Evolutionary conservation across 129 eudicot species (phyloP).

Genomic region (Pittosporum tobira): DNA sequence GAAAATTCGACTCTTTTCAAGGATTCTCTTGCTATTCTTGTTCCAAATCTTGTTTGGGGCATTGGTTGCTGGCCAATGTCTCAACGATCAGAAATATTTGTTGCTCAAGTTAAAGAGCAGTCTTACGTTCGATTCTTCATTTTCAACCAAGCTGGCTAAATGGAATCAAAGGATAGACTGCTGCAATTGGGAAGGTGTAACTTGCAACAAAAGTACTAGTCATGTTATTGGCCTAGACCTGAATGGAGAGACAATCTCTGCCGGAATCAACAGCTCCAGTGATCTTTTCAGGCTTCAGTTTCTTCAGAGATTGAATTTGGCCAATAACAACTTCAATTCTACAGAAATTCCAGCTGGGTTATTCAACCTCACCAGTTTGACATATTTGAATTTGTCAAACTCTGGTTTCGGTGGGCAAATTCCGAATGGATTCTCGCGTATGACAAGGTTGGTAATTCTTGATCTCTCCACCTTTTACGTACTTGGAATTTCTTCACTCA

Average conservation of each 20-base stretch:
- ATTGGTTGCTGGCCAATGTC: slow-evolving; percentile 37
- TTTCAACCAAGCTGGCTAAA: slow-evolving; percentile 23
- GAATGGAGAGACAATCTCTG: slow-evolving; percentile 19
- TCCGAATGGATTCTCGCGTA: slow-evolving; percentile 36
- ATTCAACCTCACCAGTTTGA: slow-evolving; percentile 32
- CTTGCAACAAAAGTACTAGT: slow-evolving; percentile 22
- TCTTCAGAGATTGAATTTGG: slow-evolving; percentile 40
- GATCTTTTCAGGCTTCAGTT: slow-evolving; percentile 24
- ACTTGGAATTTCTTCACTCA: background rate
- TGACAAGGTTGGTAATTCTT: slow-evolving; percentile 40
- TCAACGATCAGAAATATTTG: slow-evolving; percentile 23
- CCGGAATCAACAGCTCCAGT: slow-evolving; percentile 28
- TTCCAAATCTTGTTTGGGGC: slow-evolving; percentile 2
- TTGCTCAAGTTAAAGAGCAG: slow-evolving; percentile 28
- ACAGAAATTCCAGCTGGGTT: slow-evolving; percentile 30
- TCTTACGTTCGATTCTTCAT: slow-evolving; percentile 13
- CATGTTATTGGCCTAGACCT: slow-evolving; percentile 39
- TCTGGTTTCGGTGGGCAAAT: slow-evolving; percentile 46
- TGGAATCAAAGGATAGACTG: slow-evolving; percentile 45
- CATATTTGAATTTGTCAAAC: slow-evolving; percentile 45
- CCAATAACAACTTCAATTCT: slow-evolving; percentile 23
- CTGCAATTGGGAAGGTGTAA: slow-evolving; percentile 50
- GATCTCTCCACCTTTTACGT: slow-evolving; percentile 35
- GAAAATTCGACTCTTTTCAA: slow-evolving; percentile 21
- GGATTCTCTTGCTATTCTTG: slow-evolving; percentile 22